phyloP scores from a whole-genome alignment of 2,329 filamentous ascomycete genomes.

The Plectosphaerella sp. region DNA sequence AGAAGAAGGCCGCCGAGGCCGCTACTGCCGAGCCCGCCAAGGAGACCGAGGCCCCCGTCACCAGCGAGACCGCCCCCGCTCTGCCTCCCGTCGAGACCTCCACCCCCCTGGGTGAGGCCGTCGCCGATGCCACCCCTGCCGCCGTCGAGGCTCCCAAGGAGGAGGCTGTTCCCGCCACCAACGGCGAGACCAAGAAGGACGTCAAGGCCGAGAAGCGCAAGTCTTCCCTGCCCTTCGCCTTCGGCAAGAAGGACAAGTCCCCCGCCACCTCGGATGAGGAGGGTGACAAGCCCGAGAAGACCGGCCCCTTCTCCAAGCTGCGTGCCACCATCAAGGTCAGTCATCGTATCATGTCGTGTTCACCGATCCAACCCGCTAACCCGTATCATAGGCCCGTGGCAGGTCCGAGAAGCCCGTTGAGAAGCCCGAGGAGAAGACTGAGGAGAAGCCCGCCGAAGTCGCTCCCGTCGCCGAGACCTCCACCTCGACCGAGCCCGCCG shows the following conservation, averaged over 20 bases:
- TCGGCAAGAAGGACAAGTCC: slow-evolving; percentile 71
- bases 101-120: slow-evolving; percentile 42
- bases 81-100: slow-evolving; percentile 56
- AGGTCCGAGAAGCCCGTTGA: slow-evolving; percentile 36
- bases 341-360: background rate
- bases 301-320: slow-evolving; percentile 56
- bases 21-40: slow-evolving; percentile 37
- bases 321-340: slow-evolving; percentile 47
- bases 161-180: slow-evolving; percentile 35
- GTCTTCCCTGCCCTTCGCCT: slow-evolving; percentile 71
- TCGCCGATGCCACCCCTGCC: slow-evolving; percentile 46
- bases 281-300: slow-evolving; percentile 52
- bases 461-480: slow-evolving; percentile 15
- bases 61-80: slow-evolving; percentile 50
- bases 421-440: slow-evolving; percentile 20
- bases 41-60: slow-evolving; percentile 33
- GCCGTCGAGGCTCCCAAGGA: slow-evolving; percentile 44
- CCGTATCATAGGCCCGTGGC: slow-evolving; percentile 20
- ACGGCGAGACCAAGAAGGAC: slow-evolving; percentile 56
- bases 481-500: slow-evolving; percentile 16
- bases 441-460: slow-evolving; percentile 20
- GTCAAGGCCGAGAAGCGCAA: slow-evolving; percentile 74
- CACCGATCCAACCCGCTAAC: background rate
- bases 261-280: slow-evolving; percentile 53
- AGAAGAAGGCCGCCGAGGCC: slow-evolving; percentile 54